phyloP scores from a whole-genome alignment of 805 yeast genomes.

The Ogataea pini region DNA sequence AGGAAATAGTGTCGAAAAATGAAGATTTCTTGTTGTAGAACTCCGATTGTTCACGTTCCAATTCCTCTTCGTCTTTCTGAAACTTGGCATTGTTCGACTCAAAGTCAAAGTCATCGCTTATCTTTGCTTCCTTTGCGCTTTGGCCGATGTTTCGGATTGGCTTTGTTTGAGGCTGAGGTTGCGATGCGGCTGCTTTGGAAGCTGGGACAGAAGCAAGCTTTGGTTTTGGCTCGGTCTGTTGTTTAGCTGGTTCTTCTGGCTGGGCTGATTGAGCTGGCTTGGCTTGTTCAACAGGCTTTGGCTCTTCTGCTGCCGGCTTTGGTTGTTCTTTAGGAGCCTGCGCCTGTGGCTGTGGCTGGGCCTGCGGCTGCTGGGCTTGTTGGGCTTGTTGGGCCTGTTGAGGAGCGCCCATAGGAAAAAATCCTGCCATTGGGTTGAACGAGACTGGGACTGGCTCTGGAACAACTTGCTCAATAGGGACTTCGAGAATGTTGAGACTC shows the following conservation, averaged over 20 bases:
- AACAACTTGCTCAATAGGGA: constrained; percentile 60
- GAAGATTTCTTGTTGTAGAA: constrained; percentile 80
- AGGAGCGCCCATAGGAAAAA: constrained; percentile 21
- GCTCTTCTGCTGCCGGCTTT: background rate
- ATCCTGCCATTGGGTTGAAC: constrained; percentile 23
- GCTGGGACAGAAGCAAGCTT: constrained; percentile 5
- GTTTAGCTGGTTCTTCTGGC: background rate
- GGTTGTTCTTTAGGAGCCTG: constrained; percentile 19
- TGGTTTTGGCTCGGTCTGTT: background rate
- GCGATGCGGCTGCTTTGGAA: background rate
- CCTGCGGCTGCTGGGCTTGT: constrained; percentile 13
- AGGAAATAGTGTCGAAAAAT: constrained; percentile 84
- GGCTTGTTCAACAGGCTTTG: constrained; percentile 1
- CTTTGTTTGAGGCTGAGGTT: constrained; percentile 1
- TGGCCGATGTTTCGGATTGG: background rate
- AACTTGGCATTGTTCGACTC: constrained; percentile 73
- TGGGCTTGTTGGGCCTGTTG: constrained; percentile 21
- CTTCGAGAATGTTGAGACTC: constrained; percentile 81
- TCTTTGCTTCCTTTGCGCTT: background rate
- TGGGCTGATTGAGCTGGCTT: background rate
- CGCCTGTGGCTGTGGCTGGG: constrained; percentile 18
- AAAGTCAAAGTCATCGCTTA: constrained; percentile 69
- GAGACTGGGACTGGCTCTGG: constrained; percentile 47
- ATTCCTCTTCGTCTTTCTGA: constrained; percentile 50
- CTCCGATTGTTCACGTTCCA: constrained; percentile 33